These are phyloP conservation scores for Ceriops decandra DNA, from an alignment of 345 rosid species.

Conservation along the genomic window DNA sequence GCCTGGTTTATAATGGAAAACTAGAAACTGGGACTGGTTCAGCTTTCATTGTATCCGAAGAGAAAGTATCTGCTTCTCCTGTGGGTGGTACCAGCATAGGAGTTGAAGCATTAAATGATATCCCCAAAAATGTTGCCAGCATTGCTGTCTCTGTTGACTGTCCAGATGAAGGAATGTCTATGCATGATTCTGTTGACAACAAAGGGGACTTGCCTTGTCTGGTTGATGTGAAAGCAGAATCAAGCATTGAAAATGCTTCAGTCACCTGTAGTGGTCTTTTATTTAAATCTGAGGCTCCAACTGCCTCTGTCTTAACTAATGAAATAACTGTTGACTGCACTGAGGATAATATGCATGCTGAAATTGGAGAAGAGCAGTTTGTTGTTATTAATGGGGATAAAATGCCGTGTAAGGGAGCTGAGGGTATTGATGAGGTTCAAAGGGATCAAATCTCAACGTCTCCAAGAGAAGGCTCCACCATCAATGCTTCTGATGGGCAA, in stretches of 20 bases:
- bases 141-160: constrained; percentile 5
- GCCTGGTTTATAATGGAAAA: constrained; percentile 7
- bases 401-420: constrained; percentile 18
- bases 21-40: constrained; percentile 16
- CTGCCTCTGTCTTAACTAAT: constrained; percentile 1
- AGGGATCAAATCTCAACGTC: constrained; percentile 19
- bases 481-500: constrained; percentile 40
- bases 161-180: constrained; percentile 8
- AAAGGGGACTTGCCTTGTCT: constrained; percentile 9
- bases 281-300: constrained; percentile 9
- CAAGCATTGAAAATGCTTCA: constrained; percentile 12
- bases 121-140: constrained; percentile 1
- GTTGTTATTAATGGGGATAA: constrained; percentile 8
- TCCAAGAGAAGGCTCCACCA: constrained; percentile 26
- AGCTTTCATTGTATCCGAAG: constrained; percentile 12
- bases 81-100: constrained; percentile 6
- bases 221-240: constrained; percentile 15
- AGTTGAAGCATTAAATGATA: constrained; percentile 11
- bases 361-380: constrained; percentile 18
- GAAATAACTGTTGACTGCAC: background rate
- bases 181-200: constrained; percentile 17
- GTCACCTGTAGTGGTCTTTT: background rate
- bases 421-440: constrained; percentile 18
- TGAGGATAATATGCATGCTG: background rate
- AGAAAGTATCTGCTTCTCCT: constrained; percentile 17